Percentiles rank a stretch among this genome's conserved stretches.
Conservation (phyloP, 2,329 filamentous ascomycete genomes). For the Exophiala bonariae region DNA sequence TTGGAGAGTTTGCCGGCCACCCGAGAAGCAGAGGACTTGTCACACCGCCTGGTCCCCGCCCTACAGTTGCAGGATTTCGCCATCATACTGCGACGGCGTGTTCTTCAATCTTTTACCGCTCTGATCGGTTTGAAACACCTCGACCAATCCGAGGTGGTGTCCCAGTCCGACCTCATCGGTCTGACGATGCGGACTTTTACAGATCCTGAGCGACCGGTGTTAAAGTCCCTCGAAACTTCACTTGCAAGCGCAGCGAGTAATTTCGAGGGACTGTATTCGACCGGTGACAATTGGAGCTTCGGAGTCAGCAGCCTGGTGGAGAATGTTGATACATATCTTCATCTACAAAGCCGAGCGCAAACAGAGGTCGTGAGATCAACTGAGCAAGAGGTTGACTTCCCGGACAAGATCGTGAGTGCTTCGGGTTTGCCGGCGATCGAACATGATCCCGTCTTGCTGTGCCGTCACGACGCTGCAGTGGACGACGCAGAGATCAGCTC, state of each 20-base stretch:
- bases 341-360: slow-evolving; percentile 49
- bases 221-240: slow-evolving; percentile 78
- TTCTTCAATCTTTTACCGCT: slow-evolving; percentile 92
- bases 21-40: slow-evolving; percentile 82
- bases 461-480: slow-evolving; percentile 12
- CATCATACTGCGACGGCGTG: slow-evolving; percentile 87
- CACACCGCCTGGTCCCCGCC: slow-evolving; percentile 78
- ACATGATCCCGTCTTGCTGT: slow-evolving; percentile 62
- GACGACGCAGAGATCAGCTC: slow-evolving; percentile 44
- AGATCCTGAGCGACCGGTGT: slow-evolving; percentile 79
- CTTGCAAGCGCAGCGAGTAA: slow-evolving; percentile 87
- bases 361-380: slow-evolving; percentile 31
- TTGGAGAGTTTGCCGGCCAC: slow-evolving; percentile 79
- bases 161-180: slow-evolving; percentile 89
- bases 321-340: slow-evolving; percentile 70
- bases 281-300: slow-evolving; percentile 91
- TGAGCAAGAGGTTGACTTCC: slow-evolving; percentile 23
- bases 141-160: slow-evolving; percentile 78
- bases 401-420: slow-evolving; percentile 22
- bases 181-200: slow-evolving; percentile 89
- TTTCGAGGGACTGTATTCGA: slow-evolving; percentile 94
- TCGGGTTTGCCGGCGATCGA: slow-evolving; percentile 35
- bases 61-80: slow-evolving; percentile 88
- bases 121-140: slow-evolving; percentile 84
- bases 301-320: slow-evolving; percentile 83